phyloP scores from a whole-genome alignment of 352 stramenopile genomes.

The Globisporangium echinulatum region DNA sequence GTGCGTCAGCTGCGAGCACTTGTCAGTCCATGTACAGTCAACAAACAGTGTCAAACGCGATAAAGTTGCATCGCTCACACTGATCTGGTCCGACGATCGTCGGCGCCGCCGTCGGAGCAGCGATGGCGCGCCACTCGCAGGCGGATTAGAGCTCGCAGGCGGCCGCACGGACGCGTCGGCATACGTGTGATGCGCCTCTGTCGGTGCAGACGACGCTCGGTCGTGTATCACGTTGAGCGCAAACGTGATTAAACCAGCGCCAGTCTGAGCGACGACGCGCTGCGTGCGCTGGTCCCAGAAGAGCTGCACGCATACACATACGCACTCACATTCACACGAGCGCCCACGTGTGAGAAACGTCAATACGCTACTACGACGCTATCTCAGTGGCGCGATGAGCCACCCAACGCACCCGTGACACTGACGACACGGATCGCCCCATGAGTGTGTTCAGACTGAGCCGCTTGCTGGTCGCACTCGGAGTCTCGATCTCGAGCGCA shows the following conservation, averaged over 20 bases:
- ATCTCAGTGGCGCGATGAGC: no score
- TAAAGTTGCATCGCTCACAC: no score
- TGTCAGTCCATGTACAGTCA: no score
- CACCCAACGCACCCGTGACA: slow-evolving; percentile 11
- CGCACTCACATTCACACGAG: no score
- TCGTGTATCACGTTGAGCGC: slow-evolving; percentile 9
- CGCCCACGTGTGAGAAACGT: no score
- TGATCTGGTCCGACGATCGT: no score
- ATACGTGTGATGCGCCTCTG: neutral
- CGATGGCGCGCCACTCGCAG: no score
- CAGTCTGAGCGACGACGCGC: slow-evolving; percentile 4
- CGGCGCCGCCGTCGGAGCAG: no score
- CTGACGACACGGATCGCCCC: slow-evolving; percentile 9
- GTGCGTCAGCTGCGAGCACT: no score
- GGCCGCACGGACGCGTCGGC: neutral
- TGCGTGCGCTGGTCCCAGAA: neutral
- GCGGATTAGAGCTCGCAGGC: no score
- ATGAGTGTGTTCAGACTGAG: slow-evolving; percentile 19
- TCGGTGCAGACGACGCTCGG: neutral
- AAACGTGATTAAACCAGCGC: slow-evolving; percentile 13
- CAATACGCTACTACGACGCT: no score
- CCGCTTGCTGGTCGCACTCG: slow-evolving; percentile 14
- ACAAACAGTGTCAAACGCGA: no score
- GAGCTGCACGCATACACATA: neutral
- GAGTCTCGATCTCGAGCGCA: slow-evolving; percentile 10